Evolutionary conservation across 805 yeast genomes (phyloP).

Genomic region (Candida boleticola): DNA sequence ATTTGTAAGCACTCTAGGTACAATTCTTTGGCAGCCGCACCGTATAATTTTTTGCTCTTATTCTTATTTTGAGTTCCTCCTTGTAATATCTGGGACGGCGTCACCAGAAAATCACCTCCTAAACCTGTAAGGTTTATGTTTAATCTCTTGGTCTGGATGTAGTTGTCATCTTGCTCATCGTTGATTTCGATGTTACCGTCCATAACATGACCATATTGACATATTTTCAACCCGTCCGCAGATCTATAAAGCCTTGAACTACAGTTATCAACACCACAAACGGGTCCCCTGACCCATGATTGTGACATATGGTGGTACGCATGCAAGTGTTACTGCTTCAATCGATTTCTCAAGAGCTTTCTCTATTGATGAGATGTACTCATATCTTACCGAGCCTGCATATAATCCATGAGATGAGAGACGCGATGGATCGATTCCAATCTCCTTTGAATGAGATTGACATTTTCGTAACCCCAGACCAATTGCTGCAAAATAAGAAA

Average conservation of each 20-base stretch:
- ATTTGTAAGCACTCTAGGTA: conserved; percentile 49
- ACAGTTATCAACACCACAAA: conserved; percentile 91
- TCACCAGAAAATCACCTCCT: conserved; percentile 25
- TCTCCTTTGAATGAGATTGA: no score
- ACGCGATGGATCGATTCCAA: no score
- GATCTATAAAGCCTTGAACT: conserved; percentile 71
- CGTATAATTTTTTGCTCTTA: conserved; percentile 33
- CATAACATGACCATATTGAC: conserved; percentile 88
- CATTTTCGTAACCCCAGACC: no score
- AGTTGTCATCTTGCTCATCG: conserved; percentile 72
- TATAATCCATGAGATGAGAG: no score
- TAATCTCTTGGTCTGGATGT: conserved; percentile 52
- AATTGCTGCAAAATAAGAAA: no score
- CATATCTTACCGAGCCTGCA: no score
- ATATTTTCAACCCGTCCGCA: conserved; percentile 75
- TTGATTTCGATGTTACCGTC: conserved; percentile 77
- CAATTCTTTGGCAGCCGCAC: conserved; percentile 44
- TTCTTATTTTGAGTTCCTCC: conserved; percentile 10
- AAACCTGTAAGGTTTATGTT: conserved; percentile 41
- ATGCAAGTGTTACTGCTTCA: no score
- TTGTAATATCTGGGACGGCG: background rate
- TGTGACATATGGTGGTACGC: conserved; percentile 6
- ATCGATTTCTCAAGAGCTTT: no score
- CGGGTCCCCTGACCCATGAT: conserved; percentile 65
- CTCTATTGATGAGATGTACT: no score